phyloP scores from a whole-genome alignment of 1,284 basidiomycete species.

The Ceratobasidium papillatum region DNA sequence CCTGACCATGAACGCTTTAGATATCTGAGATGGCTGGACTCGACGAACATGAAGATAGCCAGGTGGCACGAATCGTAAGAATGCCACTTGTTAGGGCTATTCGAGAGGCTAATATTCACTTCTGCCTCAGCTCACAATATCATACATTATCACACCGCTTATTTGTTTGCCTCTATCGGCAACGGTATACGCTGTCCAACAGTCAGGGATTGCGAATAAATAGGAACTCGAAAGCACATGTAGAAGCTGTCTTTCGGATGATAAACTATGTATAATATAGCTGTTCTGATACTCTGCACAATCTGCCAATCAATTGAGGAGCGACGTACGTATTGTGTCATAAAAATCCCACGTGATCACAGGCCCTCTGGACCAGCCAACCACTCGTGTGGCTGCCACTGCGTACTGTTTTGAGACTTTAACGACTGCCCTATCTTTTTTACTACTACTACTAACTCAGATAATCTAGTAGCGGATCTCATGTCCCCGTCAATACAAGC shows the following conservation, averaged over 20 bases:
- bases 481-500: slow-evolving; percentile 41
- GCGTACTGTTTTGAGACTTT: not conserved
- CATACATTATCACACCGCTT: slow-evolving; percentile 30
- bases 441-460: not conserved
- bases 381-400: slow-evolving; percentile 25
- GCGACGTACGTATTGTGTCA: not conserved
- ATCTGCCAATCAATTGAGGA: not conserved
- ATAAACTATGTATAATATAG: too few species aligned
- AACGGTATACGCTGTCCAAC: slow-evolving; percentile 21
- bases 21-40: slow-evolving; percentile 36
- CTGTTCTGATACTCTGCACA: too few species aligned
- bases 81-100: not conserved
- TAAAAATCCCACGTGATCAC: slow-evolving; percentile 24
- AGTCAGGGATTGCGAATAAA: slow-evolving; percentile 5
- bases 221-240: not conserved
- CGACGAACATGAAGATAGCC: slow-evolving; percentile 12
- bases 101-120: not conserved
- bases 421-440: not conserved
- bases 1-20: not conserved
- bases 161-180: slow-evolving; percentile 16
- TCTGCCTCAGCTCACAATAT: slow-evolving; percentile 1
- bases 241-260: too few species aligned
- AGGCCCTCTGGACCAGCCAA: not conserved
- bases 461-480: not conserved
- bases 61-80: slow-evolving; percentile 33